Conservation (phyloP, 805 yeast species). For the Candida krabiensis region DNA sequence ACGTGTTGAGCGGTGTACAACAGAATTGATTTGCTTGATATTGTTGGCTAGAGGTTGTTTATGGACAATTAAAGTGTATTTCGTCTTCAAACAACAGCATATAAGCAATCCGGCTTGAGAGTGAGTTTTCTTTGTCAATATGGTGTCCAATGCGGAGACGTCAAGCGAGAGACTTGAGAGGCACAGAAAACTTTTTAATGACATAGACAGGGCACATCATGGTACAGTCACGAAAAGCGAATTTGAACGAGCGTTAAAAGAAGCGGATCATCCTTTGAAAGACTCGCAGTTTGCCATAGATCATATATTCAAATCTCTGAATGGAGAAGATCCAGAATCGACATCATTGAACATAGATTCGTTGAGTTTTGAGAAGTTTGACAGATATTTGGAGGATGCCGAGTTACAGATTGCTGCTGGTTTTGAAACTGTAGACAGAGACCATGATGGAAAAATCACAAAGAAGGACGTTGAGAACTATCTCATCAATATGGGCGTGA, state of each 20-base stretch:
- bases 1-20: too few relatives aligned
- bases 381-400: conserved; percentile 60
- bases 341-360: conserved; percentile 25
- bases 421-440: conserved; percentile 64
- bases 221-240: conserved; percentile 52
- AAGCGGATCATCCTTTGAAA: conserved; percentile 62
- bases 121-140: not conserved
- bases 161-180: conserved; percentile 29
- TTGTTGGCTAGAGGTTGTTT: too few relatives aligned
- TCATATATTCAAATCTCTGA: conserved; percentile 59
- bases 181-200: conserved; percentile 40
- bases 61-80: too few relatives aligned
- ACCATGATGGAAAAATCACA: conserved; percentile 70
- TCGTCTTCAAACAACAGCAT: too few relatives aligned
- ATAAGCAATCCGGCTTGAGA: not conserved
- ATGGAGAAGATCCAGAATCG: conserved; percentile 29
- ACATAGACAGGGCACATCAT: conserved; percentile 43
- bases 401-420: conserved; percentile 72
- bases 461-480: conserved; percentile 68
- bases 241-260: conserved; percentile 45
- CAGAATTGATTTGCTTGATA: too few relatives aligned
- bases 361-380: conserved; percentile 66
- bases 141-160: conserved; percentile 16
- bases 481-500: conserved; percentile 52
- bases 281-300: conserved; percentile 58